phyloP scores from a whole-genome alignment of 1,284 basidiomycete genomes.

The Gymnopus androsaceus region DNA sequence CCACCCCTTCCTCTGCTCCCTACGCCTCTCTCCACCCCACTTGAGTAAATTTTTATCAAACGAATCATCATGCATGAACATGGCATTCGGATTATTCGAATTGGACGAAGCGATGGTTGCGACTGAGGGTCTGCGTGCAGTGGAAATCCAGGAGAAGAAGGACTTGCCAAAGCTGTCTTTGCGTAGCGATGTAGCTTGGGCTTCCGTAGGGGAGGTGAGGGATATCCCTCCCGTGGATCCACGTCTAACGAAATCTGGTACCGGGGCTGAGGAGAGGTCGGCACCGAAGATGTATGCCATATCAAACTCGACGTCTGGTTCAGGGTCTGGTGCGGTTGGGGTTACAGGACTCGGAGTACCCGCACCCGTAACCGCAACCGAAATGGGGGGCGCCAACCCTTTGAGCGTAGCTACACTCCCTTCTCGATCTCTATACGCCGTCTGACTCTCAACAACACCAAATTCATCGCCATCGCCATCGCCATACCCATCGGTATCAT shows the following conservation, averaged over 20 bases:
- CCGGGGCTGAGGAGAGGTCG: constrained; percentile 1
- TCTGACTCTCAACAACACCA: constrained; percentile 12
- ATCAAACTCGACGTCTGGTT: constrained; percentile 9
- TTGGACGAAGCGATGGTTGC: constrained; percentile 20
- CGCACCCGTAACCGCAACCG: too few relatives aligned
- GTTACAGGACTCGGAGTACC: neutral
- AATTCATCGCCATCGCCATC: constrained; percentile 20
- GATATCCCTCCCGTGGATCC: constrained; percentile 2
- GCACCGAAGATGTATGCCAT: constrained; percentile 15
- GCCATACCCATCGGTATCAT: constrained; percentile 40
- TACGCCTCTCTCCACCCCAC: constrained; percentile 50
- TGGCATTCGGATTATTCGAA: constrained; percentile 21
- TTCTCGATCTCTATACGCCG: constrained; percentile 42
- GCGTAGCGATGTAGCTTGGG: neutral
- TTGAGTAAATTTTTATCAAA: constrained; percentile 54
- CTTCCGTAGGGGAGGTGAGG: neutral
- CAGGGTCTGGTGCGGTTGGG: neutral
- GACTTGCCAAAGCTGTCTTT: neutral
- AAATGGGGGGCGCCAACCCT: too few relatives aligned
- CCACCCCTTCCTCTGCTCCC: constrained; percentile 53
- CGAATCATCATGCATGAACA: constrained; percentile 51
- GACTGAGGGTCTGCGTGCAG: neutral
- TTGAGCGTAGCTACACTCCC: constrained; percentile 51
- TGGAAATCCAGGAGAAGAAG: constrained; percentile 5
- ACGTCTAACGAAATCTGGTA: constrained; percentile 5